phyloP scores from a whole-genome alignment of 306 rosid genomes.

The Vicia villosa region DNA sequence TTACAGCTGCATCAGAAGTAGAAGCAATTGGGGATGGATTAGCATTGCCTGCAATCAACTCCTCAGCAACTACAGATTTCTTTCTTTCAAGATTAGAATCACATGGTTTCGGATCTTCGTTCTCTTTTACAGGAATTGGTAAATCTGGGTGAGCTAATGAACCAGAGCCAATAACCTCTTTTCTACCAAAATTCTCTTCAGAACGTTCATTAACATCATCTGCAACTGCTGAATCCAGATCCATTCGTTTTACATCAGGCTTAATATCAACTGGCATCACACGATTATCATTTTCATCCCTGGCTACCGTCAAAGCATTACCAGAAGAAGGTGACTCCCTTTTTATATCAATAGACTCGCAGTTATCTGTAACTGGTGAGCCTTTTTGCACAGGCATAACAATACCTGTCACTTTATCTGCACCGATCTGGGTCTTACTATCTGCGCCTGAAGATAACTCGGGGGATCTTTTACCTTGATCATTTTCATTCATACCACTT shows the following conservation, averaged over 20 bases:
- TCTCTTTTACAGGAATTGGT: slow-evolving; percentile 33
- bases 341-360: slow-evolving; percentile 26
- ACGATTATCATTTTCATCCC: slow-evolving; percentile 16
- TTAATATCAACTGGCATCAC: slow-evolving; percentile 21
- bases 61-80: slow-evolving; percentile 46
- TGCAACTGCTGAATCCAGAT: slow-evolving; percentile 34
- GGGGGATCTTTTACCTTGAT: slow-evolving; percentile 47
- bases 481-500: slow-evolving; percentile 51
- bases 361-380: slow-evolving; percentile 38
- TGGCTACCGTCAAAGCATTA: slow-evolving; percentile 28
- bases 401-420: slow-evolving; percentile 32
- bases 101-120: slow-evolving; percentile 36
- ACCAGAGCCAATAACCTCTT: slow-evolving; percentile 36
- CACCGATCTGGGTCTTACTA: slow-evolving; percentile 38
- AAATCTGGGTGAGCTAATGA: slow-evolving; percentile 31
- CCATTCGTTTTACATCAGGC: slow-evolving; percentile 32
- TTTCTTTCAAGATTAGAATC: slow-evolving; percentile 38
- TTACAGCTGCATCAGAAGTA: slow-evolving; percentile 51
- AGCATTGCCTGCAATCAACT: slow-evolving; percentile 35
- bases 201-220: slow-evolving; percentile 23
- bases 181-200: slow-evolving; percentile 35
- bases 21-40: slow-evolving; percentile 36
- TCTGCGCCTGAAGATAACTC: slow-evolving; percentile 53
- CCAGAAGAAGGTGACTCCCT: slow-evolving; percentile 42
- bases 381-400: slow-evolving; percentile 27